Conservation (phyloP, 2,329 filamentous ascomycete species). For the Clonostachys byssicola region DNA sequence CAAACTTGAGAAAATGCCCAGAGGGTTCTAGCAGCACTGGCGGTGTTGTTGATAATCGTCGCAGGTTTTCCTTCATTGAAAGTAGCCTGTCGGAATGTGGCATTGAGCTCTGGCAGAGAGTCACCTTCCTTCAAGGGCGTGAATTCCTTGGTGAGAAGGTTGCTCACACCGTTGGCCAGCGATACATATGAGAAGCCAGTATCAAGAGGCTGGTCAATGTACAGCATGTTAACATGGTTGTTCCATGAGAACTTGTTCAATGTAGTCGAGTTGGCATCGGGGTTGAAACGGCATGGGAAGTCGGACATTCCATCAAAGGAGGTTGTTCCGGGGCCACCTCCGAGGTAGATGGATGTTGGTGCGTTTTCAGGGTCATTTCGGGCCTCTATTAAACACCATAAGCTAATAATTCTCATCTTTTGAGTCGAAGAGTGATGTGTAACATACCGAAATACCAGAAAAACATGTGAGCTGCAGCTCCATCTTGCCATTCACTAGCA, state of each 20-base stretch:
- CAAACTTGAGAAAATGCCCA: conserved; percentile 62
- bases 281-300: conserved; percentile 42
- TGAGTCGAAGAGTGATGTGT: not conserved
- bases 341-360: conserved; percentile 49
- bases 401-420: not conserved
- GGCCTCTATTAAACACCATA: conserved; percentile 13
- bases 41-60: conserved; percentile 36
- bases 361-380: conserved; percentile 18
- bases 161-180: conserved; percentile 54
- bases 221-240: conserved; percentile 10
- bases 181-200: conserved; percentile 10
- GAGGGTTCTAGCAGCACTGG: conserved; percentile 45
- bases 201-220: conserved; percentile 12
- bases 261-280: conserved; percentile 45
- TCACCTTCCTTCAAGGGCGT: conserved; percentile 1
- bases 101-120: conserved; percentile 4
- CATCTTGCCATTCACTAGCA: conserved; percentile 6
- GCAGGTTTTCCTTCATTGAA: not conserved
- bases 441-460: conserved; percentile 34
- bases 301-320: conserved; percentile 57
- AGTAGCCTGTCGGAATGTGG: conserved; percentile 9
- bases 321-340: conserved; percentile 58
- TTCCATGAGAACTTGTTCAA: conserved; percentile 34
- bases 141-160: conserved; percentile 31
- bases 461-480: conserved; percentile 22